Conservation (phyloP, 768 basidiomycete species). For the Candolleomyces aberdarensis region DNA sequence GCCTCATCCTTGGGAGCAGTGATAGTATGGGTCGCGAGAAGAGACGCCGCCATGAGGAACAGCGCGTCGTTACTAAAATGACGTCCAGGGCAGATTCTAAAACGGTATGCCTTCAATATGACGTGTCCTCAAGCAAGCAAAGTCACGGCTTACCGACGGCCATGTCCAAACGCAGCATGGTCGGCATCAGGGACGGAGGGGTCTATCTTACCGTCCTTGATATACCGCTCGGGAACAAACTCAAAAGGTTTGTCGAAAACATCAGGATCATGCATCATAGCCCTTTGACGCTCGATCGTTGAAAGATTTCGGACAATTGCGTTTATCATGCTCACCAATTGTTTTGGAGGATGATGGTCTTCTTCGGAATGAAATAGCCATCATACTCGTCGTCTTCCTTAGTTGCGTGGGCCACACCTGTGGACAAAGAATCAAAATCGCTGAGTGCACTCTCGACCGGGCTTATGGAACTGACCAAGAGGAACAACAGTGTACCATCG, state of each 20-base stretch:
- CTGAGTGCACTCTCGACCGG: too few relatives aligned
- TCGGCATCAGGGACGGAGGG: conserved; percentile 21
- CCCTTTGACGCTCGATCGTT: neutral
- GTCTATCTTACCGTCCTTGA: conserved; percentile 21
- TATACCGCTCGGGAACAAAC: conserved; percentile 28
- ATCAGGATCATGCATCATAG: conserved; percentile 18
- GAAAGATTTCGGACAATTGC: too few relatives aligned
- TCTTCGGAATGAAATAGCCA: conserved; percentile 14
- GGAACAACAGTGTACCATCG: conserved; percentile 9
- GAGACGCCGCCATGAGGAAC: conserved; percentile 15
- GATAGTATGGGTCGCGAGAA: conserved; percentile 22
- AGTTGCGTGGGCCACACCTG: conserved; percentile 8
- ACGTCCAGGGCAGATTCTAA: conserved; percentile 24
- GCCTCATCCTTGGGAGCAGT: conserved; percentile 16
- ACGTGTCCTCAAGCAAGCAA: too few relatives aligned
- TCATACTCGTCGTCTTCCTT: conserved; percentile 11
- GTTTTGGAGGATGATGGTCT: conserved; percentile 13
- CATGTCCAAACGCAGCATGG: conserved; percentile 29
- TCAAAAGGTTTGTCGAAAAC: conserved; percentile 16
- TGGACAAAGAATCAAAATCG: neutral
- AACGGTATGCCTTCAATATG: too few relatives aligned
- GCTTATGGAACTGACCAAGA: neutral
- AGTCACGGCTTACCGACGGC: conserved; percentile 11
- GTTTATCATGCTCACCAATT: conserved; percentile 6
- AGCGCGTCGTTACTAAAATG: conserved; percentile 21